phyloP scores from a whole-genome alignment of 2,329 filamentous ascomycete species.

The Trichoderma endophyticum region DNA sequence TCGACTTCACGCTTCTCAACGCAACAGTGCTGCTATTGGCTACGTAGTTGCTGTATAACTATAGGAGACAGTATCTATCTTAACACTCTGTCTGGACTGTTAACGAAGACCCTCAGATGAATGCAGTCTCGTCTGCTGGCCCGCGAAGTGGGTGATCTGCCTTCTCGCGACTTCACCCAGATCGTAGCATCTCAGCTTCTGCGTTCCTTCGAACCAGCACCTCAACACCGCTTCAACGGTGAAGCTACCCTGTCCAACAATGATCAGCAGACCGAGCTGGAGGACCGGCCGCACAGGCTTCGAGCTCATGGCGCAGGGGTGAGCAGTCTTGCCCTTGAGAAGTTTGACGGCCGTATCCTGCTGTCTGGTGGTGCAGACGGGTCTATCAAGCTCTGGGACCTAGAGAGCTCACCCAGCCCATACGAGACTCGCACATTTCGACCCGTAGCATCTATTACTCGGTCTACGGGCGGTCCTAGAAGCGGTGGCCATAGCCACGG shows the following conservation, averaged over 20 bases:
- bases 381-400: slow-evolving; percentile 81
- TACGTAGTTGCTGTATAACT: neutral
- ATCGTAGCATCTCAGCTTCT: slow-evolving; percentile 64
- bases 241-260: slow-evolving; percentile 22
- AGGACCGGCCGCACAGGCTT: slow-evolving; percentile 36
- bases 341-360: slow-evolving; percentile 72
- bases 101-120: slow-evolving; percentile 29
- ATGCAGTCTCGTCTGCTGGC: slow-evolving; percentile 77
- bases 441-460: slow-evolving; percentile 51
- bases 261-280: slow-evolving; percentile 22
- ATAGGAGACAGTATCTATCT: neutral
- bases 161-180: slow-evolving; percentile 61
- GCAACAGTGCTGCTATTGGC: neutral
- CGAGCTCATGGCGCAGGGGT: slow-evolving; percentile 76
- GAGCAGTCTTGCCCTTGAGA: slow-evolving; percentile 75
- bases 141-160: slow-evolving; percentile 67
- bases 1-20: neutral
- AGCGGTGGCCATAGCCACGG: slow-evolving; percentile 59
- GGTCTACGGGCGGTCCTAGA: slow-evolving; percentile 34
- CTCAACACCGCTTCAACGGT: slow-evolving; percentile 68
- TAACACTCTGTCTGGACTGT: neutral
- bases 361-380: slow-evolving; percentile 84
- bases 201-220: slow-evolving; percentile 64
- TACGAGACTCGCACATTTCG: slow-evolving; percentile 48
- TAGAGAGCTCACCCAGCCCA: slow-evolving; percentile 58